Evolutionary conservation across 2,329 filamentous ascomycete species (phyloP).

Genomic region (Xenoacremonium recifei): DNA sequence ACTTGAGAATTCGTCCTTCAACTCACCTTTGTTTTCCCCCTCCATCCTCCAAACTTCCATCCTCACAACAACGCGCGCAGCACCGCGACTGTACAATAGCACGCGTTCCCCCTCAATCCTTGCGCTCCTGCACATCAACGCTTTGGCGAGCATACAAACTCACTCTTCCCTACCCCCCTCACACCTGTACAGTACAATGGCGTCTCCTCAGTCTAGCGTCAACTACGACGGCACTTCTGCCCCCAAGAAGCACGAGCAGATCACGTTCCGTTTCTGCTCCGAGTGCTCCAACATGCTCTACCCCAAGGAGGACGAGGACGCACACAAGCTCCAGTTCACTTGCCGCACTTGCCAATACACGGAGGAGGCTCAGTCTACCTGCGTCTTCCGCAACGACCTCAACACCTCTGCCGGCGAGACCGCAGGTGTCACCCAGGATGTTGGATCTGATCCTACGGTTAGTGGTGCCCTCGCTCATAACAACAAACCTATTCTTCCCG

Average conservation of each 20-base stretch:
- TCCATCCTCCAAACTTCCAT: background rate
- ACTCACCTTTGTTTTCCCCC: background rate
- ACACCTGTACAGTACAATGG: constrained; percentile 54
- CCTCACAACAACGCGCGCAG: background rate
- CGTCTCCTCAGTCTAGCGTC: constrained; percentile 53
- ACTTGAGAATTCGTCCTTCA: no score
- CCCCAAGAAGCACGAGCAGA: constrained; percentile 67
- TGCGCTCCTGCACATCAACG: no score
- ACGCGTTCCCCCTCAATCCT: no score
- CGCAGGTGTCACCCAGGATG: constrained; percentile 94
- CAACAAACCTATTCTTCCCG: no score
- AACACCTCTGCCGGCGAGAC: constrained; percentile 91
- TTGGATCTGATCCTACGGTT: constrained; percentile 97
- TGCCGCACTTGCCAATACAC: constrained; percentile 95
- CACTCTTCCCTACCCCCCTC: no score
- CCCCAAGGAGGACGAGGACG: constrained; percentile 86
- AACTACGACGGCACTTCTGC: constrained; percentile 40
- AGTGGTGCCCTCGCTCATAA: no score
- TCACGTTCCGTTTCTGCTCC: constrained; percentile 96
- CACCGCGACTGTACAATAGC: constrained; percentile 8
- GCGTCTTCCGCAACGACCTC: constrained; percentile 93
- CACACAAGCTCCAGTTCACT: constrained; percentile 85
- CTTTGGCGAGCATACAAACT: no score
- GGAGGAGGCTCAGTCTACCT: constrained; percentile 81
- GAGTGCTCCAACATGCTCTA: constrained; percentile 99